Evolutionary conservation across 2,329 filamentous ascomycete species (phyloP).

Genomic region (Trichophyton equinum): DNA sequence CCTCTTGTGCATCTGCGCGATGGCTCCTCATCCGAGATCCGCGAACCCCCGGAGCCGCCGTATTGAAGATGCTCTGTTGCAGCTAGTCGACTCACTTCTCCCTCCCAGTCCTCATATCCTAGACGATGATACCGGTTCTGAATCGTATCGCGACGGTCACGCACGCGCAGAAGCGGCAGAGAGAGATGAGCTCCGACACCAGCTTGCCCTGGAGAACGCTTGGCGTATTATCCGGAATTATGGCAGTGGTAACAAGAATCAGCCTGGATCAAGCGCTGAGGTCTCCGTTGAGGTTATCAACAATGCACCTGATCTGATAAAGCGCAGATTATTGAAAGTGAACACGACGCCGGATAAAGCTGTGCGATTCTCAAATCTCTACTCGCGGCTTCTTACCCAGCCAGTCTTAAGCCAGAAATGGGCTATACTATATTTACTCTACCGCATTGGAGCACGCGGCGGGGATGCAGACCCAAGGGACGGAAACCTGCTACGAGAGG

Average conservation of each 20-base stretch:
- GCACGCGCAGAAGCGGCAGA: constrained; percentile 25
- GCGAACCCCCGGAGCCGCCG: constrained; percentile 26
- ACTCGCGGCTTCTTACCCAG: constrained; percentile 76
- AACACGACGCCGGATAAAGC: constrained; percentile 63
- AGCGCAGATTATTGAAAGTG: constrained; percentile 68
- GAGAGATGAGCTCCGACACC: constrained; percentile 28
- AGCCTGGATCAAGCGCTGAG: constrained; percentile 8
- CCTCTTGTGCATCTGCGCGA: background rate
- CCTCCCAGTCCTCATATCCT: constrained; percentile 23
- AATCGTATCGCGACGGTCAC: constrained; percentile 23
- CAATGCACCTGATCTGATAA: constrained; percentile 86
- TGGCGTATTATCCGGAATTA: constrained; percentile 29
- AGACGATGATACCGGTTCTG: constrained; percentile 23
- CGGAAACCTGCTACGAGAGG: constrained; percentile 10
- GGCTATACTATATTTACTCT: constrained; percentile 85
- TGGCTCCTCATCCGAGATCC: constrained; percentile 21
- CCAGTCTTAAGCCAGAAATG: constrained; percentile 92
- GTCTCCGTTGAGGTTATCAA: constrained; percentile 47
- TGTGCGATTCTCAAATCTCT: constrained; percentile 76
- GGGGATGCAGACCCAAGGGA: constrained; percentile 14
- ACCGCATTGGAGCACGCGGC: constrained; percentile 59
- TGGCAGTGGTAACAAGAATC: constrained; percentile 13
- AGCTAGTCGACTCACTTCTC: constrained; percentile 31
- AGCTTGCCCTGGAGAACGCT: constrained; percentile 24
- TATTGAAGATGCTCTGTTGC: constrained; percentile 33